Evolutionary conservation across 306 rosid species (phyloP).

Genomic region (Pterocarpus macrocarpus): DNA sequence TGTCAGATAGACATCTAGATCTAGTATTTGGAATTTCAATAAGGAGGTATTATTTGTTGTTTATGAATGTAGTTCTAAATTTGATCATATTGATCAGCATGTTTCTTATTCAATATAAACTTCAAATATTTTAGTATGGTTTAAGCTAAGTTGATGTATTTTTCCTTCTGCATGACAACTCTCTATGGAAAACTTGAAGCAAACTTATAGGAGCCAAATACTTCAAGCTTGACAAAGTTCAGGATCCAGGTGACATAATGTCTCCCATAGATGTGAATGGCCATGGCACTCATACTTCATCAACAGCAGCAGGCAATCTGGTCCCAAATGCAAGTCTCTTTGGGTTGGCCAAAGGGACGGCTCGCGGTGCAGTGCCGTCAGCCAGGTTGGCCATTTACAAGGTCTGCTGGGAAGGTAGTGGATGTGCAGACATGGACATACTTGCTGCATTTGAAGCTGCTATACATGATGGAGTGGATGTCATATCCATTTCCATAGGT

Average conservation of each 20-base stretch:
- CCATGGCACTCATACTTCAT: slow-evolving; percentile 93
- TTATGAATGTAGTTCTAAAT: neutral
- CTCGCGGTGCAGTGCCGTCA: slow-evolving; percentile 82
- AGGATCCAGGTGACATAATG: slow-evolving; percentile 62
- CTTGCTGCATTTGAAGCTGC: slow-evolving; percentile 94
- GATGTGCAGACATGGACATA: slow-evolving; percentile 88
- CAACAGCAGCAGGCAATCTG: slow-evolving; percentile 70
- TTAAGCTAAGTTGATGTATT: slow-evolving; percentile 37
- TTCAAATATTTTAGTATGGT: slow-evolving; percentile 26
- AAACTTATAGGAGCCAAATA: slow-evolving; percentile 86
- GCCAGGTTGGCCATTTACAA: slow-evolving; percentile 87
- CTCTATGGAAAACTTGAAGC: slow-evolving; percentile 56
- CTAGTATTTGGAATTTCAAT: neutral
- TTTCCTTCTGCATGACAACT: slow-evolving; percentile 21
- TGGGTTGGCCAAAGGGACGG: slow-evolving; percentile 77
- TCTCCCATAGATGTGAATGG: slow-evolving; percentile 82
- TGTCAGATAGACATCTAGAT: too few species aligned
- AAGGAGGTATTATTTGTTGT: neutral
- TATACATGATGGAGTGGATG: slow-evolving; percentile 85
- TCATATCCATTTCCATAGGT: slow-evolving; percentile 84
- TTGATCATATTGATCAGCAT: neutral
- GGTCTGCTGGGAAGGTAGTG: slow-evolving; percentile 76
- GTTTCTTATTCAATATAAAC: neutral
- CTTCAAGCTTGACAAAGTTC: slow-evolving; percentile 73
- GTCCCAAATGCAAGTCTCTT: slow-evolving; percentile 72